Evolutionary conservation across 1,139 yeast species (phyloP), one percentile per base, ranked within the genome.

Genomic region (Kluyveromyces marxianus): DNA sequence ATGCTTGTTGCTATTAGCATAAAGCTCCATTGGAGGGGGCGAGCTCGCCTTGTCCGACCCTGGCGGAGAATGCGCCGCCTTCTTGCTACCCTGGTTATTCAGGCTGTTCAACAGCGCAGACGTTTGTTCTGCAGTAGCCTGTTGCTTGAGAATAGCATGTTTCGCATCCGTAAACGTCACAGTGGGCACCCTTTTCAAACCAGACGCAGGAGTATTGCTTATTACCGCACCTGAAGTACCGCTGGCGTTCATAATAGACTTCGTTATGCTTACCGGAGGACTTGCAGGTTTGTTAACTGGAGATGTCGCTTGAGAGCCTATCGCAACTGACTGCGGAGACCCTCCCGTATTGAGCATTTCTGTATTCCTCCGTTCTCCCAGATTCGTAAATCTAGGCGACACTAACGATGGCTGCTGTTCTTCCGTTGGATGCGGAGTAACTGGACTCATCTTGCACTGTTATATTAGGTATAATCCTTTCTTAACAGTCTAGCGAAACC

Each of bases 201-300:
- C 67, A 1, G 63, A 55, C 37, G 59, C 66, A 2, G 66, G 66
- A 2, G 63, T 57, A 42, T 63, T 64, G 41, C 58, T 59, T 3
- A 64, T 61, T 7, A 63, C 66, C 10, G 67, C 67, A 4, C 66
- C 68, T 0, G 67, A 61, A 2, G 63, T 61, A 2, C 65, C 66
- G 41, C 60, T 57, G 1, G 50, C 60, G 43, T 62, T 63, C 65
- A 62, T 62, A 31, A 62, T 64, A 10, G 67, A 60, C 44, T 60
- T 63, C 1, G 68, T 63, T 5, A 42, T 45, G 14, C 46, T 36
- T 4, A 44, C 57, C 10, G 51, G 47, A 25, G 61, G 56, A 42
- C 57, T 56, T 31, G 52, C 52, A 25, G 56, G 49, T 34, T 51
- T 48, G 28, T 38, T 40, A 30, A 48, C 47, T 3, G 60, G 57